A percentile compares a stretch with the other conserved stretches of the same genome.
These are phyloP conservation scores for Acidomyces sp. DNA, from an alignment of 495 filamentous ascomycete species.

Conservation along the genomic window DNA sequence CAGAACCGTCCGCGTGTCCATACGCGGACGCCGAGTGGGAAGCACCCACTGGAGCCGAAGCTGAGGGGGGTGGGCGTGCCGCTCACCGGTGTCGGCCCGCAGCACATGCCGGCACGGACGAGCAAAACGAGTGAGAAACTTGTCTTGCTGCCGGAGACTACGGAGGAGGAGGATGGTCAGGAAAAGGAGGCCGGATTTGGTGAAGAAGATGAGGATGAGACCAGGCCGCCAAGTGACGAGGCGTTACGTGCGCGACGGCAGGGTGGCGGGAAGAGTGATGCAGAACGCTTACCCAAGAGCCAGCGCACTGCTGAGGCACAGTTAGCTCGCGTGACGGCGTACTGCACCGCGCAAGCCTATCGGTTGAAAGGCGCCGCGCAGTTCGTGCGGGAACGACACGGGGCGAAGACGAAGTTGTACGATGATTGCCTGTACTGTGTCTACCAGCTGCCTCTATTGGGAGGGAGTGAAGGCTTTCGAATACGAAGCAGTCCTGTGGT, in stretches of 20 bases:
- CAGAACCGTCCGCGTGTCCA: conserved; percentile 39
- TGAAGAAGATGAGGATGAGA: conserved; percentile 41
- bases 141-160: conserved; percentile 81
- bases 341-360: conserved; percentile 89
- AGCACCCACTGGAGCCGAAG: conserved; percentile 32
- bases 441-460: conserved; percentile 81
- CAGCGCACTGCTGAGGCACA: conserved; percentile 60
- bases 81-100: conserved; percentile 3
- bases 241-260: conserved; percentile 55
- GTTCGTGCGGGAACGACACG: conserved; percentile 79
- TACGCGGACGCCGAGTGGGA: conserved; percentile 32
- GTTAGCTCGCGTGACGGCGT: conserved; percentile 80
- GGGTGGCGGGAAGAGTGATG: conserved; percentile 59
- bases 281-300: conserved; percentile 83
- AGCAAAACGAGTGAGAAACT: conserved; percentile 92
- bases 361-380: conserved; percentile 73
- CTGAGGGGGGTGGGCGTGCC: conserved; percentile 26
- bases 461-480: conserved; percentile 72
- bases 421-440: conserved; percentile 95
- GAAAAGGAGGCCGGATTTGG: conserved; percentile 27
- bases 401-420: conserved; percentile 94
- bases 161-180: conserved; percentile 22
- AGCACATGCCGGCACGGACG: conserved; percentile 67
- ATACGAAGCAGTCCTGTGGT: conserved; percentile 78
- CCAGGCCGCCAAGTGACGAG: conserved; percentile 70